Evolutionary conservation across 2,329 filamentous ascomycete species (phyloP).

Genomic region (Penicillium sp.): DNA sequence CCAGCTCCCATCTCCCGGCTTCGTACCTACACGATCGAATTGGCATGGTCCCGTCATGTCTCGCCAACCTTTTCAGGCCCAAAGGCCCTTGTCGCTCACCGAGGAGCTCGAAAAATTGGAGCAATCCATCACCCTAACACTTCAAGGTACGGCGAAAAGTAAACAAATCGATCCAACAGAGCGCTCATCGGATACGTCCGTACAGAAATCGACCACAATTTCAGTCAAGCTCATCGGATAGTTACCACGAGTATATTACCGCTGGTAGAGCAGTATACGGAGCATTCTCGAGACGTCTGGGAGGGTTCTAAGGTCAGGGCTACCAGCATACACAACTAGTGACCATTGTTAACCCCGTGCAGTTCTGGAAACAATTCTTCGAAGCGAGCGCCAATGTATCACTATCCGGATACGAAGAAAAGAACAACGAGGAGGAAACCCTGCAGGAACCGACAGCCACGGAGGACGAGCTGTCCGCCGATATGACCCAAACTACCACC

Average conservation of each 20-base stretch:
- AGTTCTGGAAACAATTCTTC: slow-evolving; percentile 99
- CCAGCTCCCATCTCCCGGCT: background rate
- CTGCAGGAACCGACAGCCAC: slow-evolving; percentile 50
- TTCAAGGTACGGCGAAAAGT: slow-evolving; percentile 64
- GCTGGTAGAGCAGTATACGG: slow-evolving; percentile 89
- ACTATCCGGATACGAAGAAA: slow-evolving; percentile 87
- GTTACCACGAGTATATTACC: slow-evolving; percentile 91
- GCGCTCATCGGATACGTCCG: slow-evolving; percentile 10
- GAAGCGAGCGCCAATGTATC: slow-evolving; percentile 97
- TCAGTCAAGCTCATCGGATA: slow-evolving; percentile 92
- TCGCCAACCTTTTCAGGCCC: slow-evolving; percentile 46
- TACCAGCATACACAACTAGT: slow-evolving; percentile 6
- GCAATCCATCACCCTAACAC: slow-evolving; percentile 90
- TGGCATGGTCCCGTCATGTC: slow-evolving; percentile 45
- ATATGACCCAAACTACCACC: slow-evolving; percentile 43
- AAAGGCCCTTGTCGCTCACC: slow-evolving; percentile 69
- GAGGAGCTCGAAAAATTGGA: slow-evolving; percentile 95
- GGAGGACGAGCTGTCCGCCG: slow-evolving; percentile 54
- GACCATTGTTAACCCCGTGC: slow-evolving; percentile 11
- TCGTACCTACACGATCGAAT: background rate
- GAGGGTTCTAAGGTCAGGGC: slow-evolving; percentile 78
- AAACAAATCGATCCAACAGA: slow-evolving; percentile 12
- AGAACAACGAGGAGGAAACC: slow-evolving; percentile 58
- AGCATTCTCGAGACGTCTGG: slow-evolving; percentile 92
- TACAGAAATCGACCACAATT: slow-evolving; percentile 95